phyloP scores from a whole-genome alignment of 2,329 filamentous ascomycete genomes.

The Aspergillus fijiensis region DNA sequence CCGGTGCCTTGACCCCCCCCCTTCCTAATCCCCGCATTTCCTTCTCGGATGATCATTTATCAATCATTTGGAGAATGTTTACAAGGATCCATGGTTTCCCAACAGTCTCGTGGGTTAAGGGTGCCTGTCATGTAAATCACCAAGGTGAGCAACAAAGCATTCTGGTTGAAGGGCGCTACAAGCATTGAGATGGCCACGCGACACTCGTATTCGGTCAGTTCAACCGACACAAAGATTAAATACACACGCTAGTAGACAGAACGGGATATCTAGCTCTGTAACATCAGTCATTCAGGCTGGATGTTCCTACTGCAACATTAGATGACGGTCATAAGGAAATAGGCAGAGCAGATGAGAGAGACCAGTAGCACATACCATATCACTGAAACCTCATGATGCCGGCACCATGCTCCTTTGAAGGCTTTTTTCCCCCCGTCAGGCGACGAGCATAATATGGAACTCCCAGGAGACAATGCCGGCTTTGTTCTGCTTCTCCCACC shows the following conservation, averaged over 20 bases:
- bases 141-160: neutral
- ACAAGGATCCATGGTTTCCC: neutral
- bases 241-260: neutral
- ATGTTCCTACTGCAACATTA: neutral
- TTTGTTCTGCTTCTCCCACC: slow-evolving; percentile 5
- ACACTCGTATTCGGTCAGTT: slow-evolving; percentile 1
- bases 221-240: neutral
- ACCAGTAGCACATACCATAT: slow-evolving; percentile 25
- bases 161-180: neutral
- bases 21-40: neutral
- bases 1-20: neutral
- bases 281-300: neutral
- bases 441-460: slow-evolving; percentile 2
- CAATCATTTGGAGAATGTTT: neutral
- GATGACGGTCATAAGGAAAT: neutral
- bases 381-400: slow-evolving; percentile 29
- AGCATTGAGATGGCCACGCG: neutral
- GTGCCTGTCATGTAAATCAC: neutral
- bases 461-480: slow-evolving; percentile 25
- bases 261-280: slow-evolving; percentile 12
- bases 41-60: neutral
- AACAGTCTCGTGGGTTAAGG: neutral
- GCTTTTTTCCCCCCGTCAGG: neutral
- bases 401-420: slow-evolving; percentile 21
- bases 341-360: neutral